A percentile compares a stretch with the other conserved stretches of the same genome.
phyloP scores from a whole-genome alignment of 2,329 filamentous ascomycete genomes.

The Neoascochyta sp. region DNA sequence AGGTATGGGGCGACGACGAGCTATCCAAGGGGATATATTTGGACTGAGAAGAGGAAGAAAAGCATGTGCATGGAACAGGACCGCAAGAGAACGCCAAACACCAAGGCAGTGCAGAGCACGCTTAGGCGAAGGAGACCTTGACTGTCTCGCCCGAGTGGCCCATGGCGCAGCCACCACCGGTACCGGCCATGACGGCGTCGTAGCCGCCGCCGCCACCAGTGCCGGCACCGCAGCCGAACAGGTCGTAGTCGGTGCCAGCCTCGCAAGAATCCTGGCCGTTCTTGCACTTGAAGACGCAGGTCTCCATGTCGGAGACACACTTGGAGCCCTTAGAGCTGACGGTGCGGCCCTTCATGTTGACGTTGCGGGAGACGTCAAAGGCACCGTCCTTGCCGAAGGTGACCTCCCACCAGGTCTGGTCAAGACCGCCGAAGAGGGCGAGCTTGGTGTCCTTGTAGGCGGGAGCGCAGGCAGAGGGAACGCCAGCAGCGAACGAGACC shows the following conservation, averaged over 20 bases:
- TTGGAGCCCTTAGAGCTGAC: constrained; percentile 41
- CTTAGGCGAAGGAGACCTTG: constrained; percentile 24
- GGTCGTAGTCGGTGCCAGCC: constrained; percentile 36
- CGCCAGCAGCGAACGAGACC: constrained; percentile 38
- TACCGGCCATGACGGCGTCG: constrained; percentile 24
- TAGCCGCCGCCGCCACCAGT: constrained; percentile 28
- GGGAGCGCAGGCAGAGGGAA: constrained; percentile 42
- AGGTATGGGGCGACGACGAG: too few species aligned
- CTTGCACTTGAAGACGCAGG: constrained; percentile 46
- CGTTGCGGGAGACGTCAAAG: constrained; percentile 44
- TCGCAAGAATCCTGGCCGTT: constrained; percentile 32
- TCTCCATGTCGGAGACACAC: constrained; percentile 43
- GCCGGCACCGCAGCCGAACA: constrained; percentile 35
- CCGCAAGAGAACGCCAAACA: constrained; percentile 9
- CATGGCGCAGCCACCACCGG: constrained; percentile 34
- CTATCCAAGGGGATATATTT: constrained; percentile 16
- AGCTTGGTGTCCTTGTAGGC: constrained; percentile 36
- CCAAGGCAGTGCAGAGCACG: constrained; percentile 3
- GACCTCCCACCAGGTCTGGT: constrained; percentile 47
- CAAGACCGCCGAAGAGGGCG: constrained; percentile 38
- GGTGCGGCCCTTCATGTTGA: constrained; percentile 44
- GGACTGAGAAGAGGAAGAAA: constrained; percentile 19
- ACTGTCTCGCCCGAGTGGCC: constrained; percentile 22
- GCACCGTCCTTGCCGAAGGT: constrained; percentile 40
- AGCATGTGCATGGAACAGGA: constrained; percentile 16